Conservation (phyloP, 164 flowering plant species). For the Buxus sempervirens region DNA sequence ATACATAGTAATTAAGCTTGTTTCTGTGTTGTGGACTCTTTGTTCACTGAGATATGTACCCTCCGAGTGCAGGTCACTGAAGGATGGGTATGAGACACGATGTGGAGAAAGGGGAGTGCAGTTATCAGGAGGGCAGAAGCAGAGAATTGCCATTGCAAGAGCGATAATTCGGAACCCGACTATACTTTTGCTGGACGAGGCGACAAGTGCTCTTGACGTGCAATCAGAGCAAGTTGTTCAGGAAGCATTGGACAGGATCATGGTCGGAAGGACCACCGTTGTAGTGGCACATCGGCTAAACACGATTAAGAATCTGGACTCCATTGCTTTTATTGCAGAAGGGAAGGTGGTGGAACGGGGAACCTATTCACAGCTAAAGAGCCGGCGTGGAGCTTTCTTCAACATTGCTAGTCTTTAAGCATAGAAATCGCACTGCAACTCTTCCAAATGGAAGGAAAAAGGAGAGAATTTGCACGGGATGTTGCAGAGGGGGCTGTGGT, state of each 20-base stretch:
- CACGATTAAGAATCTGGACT: constrained; percentile 70
- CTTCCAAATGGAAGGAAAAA: no score
- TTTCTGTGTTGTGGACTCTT: no score
- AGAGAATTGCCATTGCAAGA: constrained; percentile 84
- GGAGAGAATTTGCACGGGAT: no score
- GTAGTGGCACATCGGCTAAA: constrained; percentile 91
- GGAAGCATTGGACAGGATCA: constrained; percentile 70
- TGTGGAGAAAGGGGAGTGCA: constrained; percentile 94
- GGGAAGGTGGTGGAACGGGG: constrained; percentile 80
- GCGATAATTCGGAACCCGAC: constrained; percentile 77
- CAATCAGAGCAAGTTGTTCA: constrained; percentile 90
- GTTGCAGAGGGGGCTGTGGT: no score
- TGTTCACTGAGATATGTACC: background rate
- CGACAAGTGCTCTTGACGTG: constrained; percentile 86
- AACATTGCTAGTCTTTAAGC: constrained; percentile 53
- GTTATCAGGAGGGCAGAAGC: constrained; percentile 91
- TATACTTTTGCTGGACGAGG: constrained; percentile 75
- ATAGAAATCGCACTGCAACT: background rate
- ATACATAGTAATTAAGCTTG: no score
- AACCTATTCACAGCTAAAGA: constrained; percentile 59
- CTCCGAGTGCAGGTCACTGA: constrained; percentile 45
- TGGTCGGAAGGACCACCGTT: constrained; percentile 73
- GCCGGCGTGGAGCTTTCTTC: constrained; percentile 71
- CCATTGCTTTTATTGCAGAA: constrained; percentile 67
- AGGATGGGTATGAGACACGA: constrained; percentile 79